Conservation (phyloP, 345 rosid species). For the Passiflora organensis region DNA sequence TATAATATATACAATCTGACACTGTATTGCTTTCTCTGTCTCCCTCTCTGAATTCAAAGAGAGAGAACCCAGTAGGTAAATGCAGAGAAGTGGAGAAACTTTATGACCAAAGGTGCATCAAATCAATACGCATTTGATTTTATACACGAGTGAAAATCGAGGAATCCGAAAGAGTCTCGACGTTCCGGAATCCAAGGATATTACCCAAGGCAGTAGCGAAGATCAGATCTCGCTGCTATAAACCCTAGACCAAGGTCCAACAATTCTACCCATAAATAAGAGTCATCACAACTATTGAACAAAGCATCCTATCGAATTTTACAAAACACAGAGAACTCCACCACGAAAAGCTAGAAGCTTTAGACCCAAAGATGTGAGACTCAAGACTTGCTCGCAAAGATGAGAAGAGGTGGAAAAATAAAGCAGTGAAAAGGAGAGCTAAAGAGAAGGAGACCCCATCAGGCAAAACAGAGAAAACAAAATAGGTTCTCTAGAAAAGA, state of each 20-base stretch:
- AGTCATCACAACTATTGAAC: slow-evolving; percentile 16
- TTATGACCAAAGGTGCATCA: slow-evolving; percentile 28
- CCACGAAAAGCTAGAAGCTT: not conserved
- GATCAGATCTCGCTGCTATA: slow-evolving; percentile 28
- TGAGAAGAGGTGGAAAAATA: too few species aligned
- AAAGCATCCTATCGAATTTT: too few species aligned
- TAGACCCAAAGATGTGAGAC: not conserved
- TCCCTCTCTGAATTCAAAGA: slow-evolving; percentile 34
- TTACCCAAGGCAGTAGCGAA: slow-evolving; percentile 24
- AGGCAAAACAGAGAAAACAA: slow-evolving; percentile 16
- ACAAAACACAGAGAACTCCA: slow-evolving; percentile 11
- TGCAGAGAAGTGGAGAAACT: slow-evolving; percentile 31
- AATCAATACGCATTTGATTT: slow-evolving; percentile 38
- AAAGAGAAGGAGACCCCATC: slow-evolving; percentile 11
- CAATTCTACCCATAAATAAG: slow-evolving; percentile 12
- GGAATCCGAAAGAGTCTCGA: slow-evolving; percentile 48
- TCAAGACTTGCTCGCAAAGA: too few species aligned
- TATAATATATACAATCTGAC: slow-evolving; percentile 11
- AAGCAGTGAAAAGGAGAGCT: slow-evolving; percentile 3
- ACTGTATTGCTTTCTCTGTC: slow-evolving; percentile 19
- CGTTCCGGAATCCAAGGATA: slow-evolving; percentile 47
- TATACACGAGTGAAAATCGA: slow-evolving; percentile 36
- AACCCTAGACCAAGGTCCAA: slow-evolving; percentile 27
- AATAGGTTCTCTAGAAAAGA: slow-evolving; percentile 13
- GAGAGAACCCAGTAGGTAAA: slow-evolving; percentile 34